phyloP scores from a whole-genome alignment of 2,329 filamentous ascomycete species.

The Aspergillus novofumigatus region DNA sequence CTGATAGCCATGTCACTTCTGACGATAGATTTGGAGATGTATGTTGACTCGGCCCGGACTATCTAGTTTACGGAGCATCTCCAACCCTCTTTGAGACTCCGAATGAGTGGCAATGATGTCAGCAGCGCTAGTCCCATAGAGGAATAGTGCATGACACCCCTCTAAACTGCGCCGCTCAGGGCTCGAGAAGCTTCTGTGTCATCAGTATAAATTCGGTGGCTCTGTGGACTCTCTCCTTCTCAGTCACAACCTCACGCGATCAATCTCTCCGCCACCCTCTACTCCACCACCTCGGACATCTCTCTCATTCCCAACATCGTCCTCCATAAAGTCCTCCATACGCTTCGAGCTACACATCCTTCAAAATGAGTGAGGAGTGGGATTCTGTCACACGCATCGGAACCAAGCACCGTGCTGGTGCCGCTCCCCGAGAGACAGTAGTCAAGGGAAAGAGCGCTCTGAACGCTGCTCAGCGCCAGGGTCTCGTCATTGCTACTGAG shows the following conservation, averaged over 20 bases:
- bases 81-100: slow-evolving; percentile 1
- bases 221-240: slow-evolving; percentile 20
- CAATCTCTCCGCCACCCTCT: slow-evolving; percentile 18
- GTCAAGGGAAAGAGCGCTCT: slow-evolving; percentile 77
- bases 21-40: slow-evolving; percentile 4
- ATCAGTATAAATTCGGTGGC: slow-evolving; percentile 32
- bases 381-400: slow-evolving; percentile 89
- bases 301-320: slow-evolving; percentile 1
- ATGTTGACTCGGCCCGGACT: background rate
- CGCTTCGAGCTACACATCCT: background rate
- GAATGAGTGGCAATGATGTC: slow-evolving; percentile 13
- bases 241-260: slow-evolving; percentile 26
- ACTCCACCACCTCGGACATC: slow-evolving; percentile 5
- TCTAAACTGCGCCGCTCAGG: slow-evolving; percentile 22
- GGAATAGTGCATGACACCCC: slow-evolving; percentile 23
- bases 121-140: slow-evolving; percentile 15
- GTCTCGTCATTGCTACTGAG: slow-evolving; percentile 74
- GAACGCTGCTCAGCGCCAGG: slow-evolving; percentile 83
- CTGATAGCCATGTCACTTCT: background rate
- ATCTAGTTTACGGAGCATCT: background rate
- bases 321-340: background rate
- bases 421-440: slow-evolving; percentile 72
- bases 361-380: slow-evolving; percentile 77
- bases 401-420: slow-evolving; percentile 69
- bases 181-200: slow-evolving; percentile 40